Evolutionary conservation across 2,329 filamentous ascomycete species (phyloP), one percentile per base, ranked within the genome.

Genomic region (Elsinoe batatas): DNA sequence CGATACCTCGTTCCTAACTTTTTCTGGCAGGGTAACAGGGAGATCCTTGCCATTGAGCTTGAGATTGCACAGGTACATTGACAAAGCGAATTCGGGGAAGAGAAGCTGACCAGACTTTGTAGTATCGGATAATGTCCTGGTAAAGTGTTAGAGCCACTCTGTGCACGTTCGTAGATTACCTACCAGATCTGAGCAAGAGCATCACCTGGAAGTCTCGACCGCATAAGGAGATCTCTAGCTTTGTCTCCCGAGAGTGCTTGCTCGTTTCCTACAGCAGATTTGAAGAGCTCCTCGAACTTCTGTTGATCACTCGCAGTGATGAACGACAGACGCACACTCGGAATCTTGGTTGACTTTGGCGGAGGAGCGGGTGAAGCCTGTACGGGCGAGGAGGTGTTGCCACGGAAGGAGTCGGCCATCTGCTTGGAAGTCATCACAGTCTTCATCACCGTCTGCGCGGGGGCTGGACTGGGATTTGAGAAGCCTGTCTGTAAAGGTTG

Each of bases 41-140:
- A 98, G 72, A 0, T 84, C 76, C 71, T 95, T 95, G 58, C 90
- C 89, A 0, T 88, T 93, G 57, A 97, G 77, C 69, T 86, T 93
- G 62, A 98, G 68, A 67, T 97, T 98, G 77, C 93, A 98, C 32
- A 98, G 81, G 65, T 98, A 98, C 93, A 98, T 97, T 59, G 93
- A 88, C 57, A 98, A 77, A 6, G 93, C 93, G 62, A 98, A 98
- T 72, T 98, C 93, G 40, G 93, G 93, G 68, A 98, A 98, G 67
- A 96, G 86, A 32, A 98, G 80, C 70, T 96, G 91, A 44, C 93
- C 93, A 12, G 91, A 93, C 69, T 94, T 91, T 47, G 93, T 98
- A 8, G 93, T 96, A 72, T 98, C 93, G 46, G 90, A 88, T 18
- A 98, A 75, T 17, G 89, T 89, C 53, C 53, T 55, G 5, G 18